These are phyloP conservation scores for Iberis amara DNA, from an alignment of 441 rosid species.

Conservation along the genomic window DNA sequence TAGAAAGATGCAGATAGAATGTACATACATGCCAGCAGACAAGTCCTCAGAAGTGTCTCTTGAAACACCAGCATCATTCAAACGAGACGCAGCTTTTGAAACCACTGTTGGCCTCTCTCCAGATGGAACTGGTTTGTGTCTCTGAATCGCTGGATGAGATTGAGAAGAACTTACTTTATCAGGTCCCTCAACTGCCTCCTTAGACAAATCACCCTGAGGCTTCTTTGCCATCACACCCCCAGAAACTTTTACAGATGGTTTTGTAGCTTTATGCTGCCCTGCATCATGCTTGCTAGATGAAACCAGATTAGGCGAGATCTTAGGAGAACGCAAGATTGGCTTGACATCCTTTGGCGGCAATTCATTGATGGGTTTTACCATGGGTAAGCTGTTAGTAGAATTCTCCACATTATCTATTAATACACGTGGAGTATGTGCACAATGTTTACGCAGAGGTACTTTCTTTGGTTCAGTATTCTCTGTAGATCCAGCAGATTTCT, in stretches of 20 bases:
- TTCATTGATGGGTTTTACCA: slow-evolving; percentile 43
- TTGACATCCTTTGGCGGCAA: slow-evolving; percentile 41
- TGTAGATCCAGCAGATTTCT: slow-evolving; percentile 33
- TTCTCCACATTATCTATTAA: slow-evolving; percentile 32
- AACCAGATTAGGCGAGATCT: slow-evolving; percentile 45
- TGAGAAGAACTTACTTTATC: slow-evolving; percentile 42
- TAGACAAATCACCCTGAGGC: slow-evolving; percentile 43
- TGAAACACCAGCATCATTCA: slow-evolving; percentile 36
- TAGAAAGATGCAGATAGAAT: slow-evolving; percentile 24
- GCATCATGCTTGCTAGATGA: slow-evolving; percentile 35
- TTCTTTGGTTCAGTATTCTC: slow-evolving; percentile 41
- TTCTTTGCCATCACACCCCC: slow-evolving; percentile 42
- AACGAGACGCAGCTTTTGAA: slow-evolving; percentile 41
- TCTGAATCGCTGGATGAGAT: slow-evolving; percentile 45
- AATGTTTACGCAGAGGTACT: slow-evolving; percentile 31
- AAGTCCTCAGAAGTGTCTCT: slow-evolving; percentile 43
- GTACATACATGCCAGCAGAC: slow-evolving; percentile 44
- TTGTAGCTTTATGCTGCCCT: slow-evolving; percentile 37
- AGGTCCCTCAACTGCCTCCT: slow-evolving; percentile 37
- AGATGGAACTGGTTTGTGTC: slow-evolving; percentile 42
- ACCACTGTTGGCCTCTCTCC: slow-evolving; percentile 53
- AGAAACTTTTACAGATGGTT: slow-evolving; percentile 37
- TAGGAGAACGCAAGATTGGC: slow-evolving; percentile 41
- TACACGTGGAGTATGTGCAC: slow-evolving; percentile 35
- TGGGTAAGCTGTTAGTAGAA: slow-evolving; percentile 34